These are phyloP conservation scores for Diophrys sp. DNA, from an alignment of 73 alveolate species.

Conservation along the genomic window DNA sequence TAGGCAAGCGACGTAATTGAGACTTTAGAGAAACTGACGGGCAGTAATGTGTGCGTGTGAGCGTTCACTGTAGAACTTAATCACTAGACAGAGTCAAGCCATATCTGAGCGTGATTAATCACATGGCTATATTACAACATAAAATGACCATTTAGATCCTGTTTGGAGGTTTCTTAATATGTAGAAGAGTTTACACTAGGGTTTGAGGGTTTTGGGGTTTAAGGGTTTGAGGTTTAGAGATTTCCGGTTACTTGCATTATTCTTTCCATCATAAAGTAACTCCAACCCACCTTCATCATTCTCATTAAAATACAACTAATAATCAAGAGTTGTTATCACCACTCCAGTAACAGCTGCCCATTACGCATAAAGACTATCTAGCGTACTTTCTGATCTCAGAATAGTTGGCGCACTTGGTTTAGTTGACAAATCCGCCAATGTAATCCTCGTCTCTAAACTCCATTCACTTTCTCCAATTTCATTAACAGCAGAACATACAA, in stretches of 20 bases:
- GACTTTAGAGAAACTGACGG: too few species aligned
- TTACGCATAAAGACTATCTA: constrained; percentile 20
- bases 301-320: constrained; percentile 37
- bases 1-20: too few species aligned
- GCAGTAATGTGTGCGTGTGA: too few species aligned
- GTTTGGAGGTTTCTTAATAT: too few species aligned
- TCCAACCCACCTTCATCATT: neutral
- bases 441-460: too few species aligned
- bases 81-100: too few species aligned
- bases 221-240: neutral
- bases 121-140: too few species aligned
- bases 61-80: too few species aligned
- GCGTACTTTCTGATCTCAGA: constrained; percentile 16
- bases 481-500: constrained; percentile 39
- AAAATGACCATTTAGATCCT: too few species aligned
- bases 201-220: constrained; percentile 18
- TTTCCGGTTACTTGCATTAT: too few species aligned
- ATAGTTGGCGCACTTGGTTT: constrained; percentile 33
- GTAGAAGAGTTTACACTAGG: too few species aligned
- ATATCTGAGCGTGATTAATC: too few species aligned
- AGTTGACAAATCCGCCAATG: constrained; percentile 18
- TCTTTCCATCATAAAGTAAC: neutral
- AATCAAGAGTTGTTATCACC: constrained; percentile 19
- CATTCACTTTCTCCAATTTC: constrained; percentile 43
- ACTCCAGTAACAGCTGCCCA: constrained; percentile 38